A percentile compares a stretch with the other conserved stretches of the same genome.
Evolutionary conservation across 1,139 yeast genomes (phyloP).

Genomic region (Saccharomyces hybrid): DNA sequence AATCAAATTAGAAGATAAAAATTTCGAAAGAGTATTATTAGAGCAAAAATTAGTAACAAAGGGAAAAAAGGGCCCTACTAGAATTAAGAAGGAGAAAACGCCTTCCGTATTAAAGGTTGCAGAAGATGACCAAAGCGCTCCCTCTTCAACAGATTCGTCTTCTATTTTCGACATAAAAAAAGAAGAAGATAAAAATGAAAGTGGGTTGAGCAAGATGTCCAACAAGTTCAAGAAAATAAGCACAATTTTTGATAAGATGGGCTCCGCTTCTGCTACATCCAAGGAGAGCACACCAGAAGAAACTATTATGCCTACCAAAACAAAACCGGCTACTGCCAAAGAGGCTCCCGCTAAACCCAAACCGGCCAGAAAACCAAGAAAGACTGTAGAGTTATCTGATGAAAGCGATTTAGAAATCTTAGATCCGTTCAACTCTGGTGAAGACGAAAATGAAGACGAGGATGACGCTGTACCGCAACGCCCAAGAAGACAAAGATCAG

Average conservation of each 20-base stretch:
- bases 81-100: slow-evolving; percentile 22
- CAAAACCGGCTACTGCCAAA: slow-evolving; percentile 4
- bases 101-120: slow-evolving; percentile 7
- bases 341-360: slow-evolving; percentile 3
- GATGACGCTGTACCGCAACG: slow-evolving; percentile 18
- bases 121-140: slow-evolving; percentile 2
- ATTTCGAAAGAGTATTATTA: slow-evolving; percentile 27
- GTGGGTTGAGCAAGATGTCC: slow-evolving; percentile 26
- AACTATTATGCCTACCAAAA: background rate
- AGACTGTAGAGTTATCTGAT: slow-evolving; percentile 14
- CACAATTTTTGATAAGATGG: slow-evolving; percentile 22
- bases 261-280: slow-evolving; percentile 6
- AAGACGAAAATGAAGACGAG: slow-evolving; percentile 12
- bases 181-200: slow-evolving; percentile 16
- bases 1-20: slow-evolving; percentile 24
- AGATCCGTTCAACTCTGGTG: slow-evolving; percentile 8
- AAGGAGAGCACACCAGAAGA: slow-evolving; percentile 6
- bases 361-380: slow-evolving; percentile 2
- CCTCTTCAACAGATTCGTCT: slow-evolving; percentile 9
- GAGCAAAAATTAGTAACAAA: slow-evolving; percentile 25
- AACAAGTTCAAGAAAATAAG: slow-evolving; percentile 27
- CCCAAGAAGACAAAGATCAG: slow-evolving; percentile 22
- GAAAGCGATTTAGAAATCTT: slow-evolving; percentile 24
- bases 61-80: slow-evolving; percentile 17
- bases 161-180: slow-evolving; percentile 18